Evolutionary conservation across 2,329 filamentous ascomycete species (phyloP).

Genomic region (Chrysoporthe austroafricana): DNA sequence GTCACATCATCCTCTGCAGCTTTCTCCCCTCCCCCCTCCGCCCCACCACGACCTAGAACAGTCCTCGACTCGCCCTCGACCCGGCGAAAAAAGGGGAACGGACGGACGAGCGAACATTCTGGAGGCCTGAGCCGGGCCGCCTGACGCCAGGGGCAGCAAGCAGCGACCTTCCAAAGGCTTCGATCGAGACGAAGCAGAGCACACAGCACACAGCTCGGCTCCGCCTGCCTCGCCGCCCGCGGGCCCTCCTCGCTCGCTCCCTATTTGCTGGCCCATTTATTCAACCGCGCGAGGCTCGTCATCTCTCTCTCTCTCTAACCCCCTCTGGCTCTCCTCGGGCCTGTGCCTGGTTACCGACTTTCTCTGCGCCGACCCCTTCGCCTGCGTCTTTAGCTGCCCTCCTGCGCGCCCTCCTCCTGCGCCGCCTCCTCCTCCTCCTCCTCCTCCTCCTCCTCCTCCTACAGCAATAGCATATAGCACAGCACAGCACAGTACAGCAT

Average conservation of each 20-base stretch:
- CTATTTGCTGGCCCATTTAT: neutral
- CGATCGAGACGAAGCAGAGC: neutral
- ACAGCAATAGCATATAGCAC: neutral
- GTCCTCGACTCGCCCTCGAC: neutral
- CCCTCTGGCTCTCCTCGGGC: too few species aligned
- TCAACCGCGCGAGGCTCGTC: neutral
- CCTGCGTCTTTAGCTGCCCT: too few species aligned
- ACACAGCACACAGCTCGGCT: neutral
- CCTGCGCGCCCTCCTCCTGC: too few species aligned
- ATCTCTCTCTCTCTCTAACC: neutral
- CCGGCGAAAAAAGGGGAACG: too few species aligned
- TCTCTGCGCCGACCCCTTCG: too few species aligned
- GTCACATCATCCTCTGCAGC: slow-evolving; percentile 6
- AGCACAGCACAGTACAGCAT: too few species aligned
- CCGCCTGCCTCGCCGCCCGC: slow-evolving; percentile 1
- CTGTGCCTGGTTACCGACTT: too few species aligned
- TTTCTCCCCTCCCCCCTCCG: neutral
- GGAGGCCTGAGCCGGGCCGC: too few species aligned
- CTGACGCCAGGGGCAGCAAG: too few species aligned
- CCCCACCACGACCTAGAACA: slow-evolving; percentile 7
- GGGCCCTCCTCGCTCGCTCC: neutral
- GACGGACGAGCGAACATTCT: too few species aligned
- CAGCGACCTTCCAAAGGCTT: neutral
- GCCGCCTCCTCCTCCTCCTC: neutral
- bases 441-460: neutral